phyloP scores from a whole-genome alignment of 169 alveolate genomes.

The Eimeria mitis region DNA sequence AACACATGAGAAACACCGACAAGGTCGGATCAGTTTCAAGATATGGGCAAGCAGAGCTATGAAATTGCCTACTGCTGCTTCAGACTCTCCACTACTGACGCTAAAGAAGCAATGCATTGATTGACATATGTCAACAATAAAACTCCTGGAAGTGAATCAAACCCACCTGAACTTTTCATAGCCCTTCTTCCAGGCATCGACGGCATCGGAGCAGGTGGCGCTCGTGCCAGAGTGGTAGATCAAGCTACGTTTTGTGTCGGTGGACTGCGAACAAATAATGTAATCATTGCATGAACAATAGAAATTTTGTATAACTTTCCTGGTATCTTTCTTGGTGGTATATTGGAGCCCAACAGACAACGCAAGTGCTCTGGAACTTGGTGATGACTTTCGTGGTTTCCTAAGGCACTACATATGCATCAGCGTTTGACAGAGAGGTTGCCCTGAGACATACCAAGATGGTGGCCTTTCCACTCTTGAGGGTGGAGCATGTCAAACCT shows the following conservation, averaged over 20 bases:
- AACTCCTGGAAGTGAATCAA: background rate
- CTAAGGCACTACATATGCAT: background rate
- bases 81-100: background rate
- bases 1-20: background rate
- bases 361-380: background rate
- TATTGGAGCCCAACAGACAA: background rate
- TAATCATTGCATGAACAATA: background rate
- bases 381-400: background rate
- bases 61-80: background rate
- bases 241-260: background rate
- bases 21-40: no score
- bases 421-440: background rate
- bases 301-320: no score
- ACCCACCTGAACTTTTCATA: background rate
- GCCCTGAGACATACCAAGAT: background rate
- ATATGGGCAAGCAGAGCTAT: no score
- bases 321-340: background rate
- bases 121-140: background rate
- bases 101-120: background rate
- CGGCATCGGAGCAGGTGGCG: conserved; percentile 33
- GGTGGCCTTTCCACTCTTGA: conserved; percentile 11
- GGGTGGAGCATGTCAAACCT: background rate
- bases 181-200: conserved; percentile 16
- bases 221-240: conserved; percentile 10
- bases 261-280: background rate